phyloP scores from a whole-genome alignment of 2,329 filamentous ascomycete genomes.

The Scolecobasidium constrictum region DNA sequence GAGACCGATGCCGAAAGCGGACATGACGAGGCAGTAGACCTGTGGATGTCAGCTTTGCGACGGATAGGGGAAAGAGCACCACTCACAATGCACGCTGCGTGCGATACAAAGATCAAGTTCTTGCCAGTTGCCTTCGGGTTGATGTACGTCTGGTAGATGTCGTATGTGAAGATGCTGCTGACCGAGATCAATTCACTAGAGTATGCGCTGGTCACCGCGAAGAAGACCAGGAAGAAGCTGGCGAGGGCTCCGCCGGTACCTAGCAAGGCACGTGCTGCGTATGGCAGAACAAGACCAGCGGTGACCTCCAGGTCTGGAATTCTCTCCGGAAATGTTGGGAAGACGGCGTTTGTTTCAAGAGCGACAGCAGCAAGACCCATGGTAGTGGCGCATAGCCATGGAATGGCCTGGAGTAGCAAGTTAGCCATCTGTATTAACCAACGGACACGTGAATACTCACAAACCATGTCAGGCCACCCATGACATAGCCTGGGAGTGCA shows the following conservation, averaged over 20 bases:
- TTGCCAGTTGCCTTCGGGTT: constrained; percentile 66
- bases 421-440: too few species aligned
- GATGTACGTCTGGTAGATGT: constrained; percentile 80
- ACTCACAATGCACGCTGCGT: constrained; percentile 58
- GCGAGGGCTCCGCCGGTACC: constrained; percentile 71
- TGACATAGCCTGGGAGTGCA: constrained; percentile 25
- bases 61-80: too few species aligned
- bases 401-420: too few species aligned
- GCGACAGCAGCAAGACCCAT: constrained; percentile 76
- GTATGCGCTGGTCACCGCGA: constrained; percentile 78
- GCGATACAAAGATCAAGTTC: constrained; percentile 68
- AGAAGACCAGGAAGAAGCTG: constrained; percentile 73
- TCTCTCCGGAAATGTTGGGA: constrained; percentile 62
- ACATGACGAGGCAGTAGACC: constrained; percentile 4
- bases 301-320: constrained; percentile 66
- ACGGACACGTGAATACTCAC: constrained; percentile 18
- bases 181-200: constrained; percentile 80
- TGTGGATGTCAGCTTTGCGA: too few species aligned
- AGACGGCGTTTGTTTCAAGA: constrained; percentile 60
- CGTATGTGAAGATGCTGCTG: constrained; percentile 79
- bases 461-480: constrained; percentile 9
- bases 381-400: constrained; percentile 79
- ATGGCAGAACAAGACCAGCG: constrained; percentile 74
- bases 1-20: constrained; percentile 7
- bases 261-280: constrained; percentile 72